Evolutionary conservation across 768 basidiomycete species (phyloP).

Genomic region (Leccinum boreale): DNA sequence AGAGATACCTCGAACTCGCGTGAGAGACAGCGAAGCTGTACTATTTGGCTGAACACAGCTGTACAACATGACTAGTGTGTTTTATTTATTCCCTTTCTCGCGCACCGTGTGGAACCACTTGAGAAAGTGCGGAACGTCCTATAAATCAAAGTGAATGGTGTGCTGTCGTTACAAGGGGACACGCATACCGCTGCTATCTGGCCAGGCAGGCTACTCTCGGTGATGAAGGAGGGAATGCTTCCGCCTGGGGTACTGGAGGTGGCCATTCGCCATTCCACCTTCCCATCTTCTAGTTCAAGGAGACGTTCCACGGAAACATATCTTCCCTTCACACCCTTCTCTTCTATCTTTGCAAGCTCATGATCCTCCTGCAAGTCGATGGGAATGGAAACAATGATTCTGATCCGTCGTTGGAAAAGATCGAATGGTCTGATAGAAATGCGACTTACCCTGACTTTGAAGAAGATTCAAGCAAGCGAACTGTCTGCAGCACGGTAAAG

Average conservation of each 20-base stretch:
- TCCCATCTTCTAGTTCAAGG: conserved; percentile 57
- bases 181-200: conserved; percentile 55
- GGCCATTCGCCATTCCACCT: conserved; percentile 78
- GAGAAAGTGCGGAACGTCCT: conserved; percentile 76
- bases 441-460: conserved; percentile 58
- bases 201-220: conserved; percentile 57
- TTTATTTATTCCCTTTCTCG: conserved; percentile 6
- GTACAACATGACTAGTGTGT: not conserved
- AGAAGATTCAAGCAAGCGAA: conserved; percentile 44
- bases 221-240: conserved; percentile 60
- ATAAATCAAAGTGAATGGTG: conserved; percentile 3
- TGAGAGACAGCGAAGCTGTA: conserved; percentile 26
- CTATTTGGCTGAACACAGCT: not conserved
- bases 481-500: conserved; percentile 73
- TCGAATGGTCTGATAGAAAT: not conserved
- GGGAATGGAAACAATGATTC: conserved; percentile 56
- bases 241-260: conserved; percentile 73
- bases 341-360: conserved; percentile 59
- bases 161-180: not conserved
- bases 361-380: conserved; percentile 59
- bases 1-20: conserved; percentile 82
- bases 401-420: conserved; percentile 1
- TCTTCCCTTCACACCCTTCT: conserved; percentile 60
- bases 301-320: conserved; percentile 71
- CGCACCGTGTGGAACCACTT: conserved; percentile 53